Evolutionary conservation across 306 rosid species (phyloP), one percentile per base, ranked within the genome.

Genomic region (Inga oerstediana): DNA sequence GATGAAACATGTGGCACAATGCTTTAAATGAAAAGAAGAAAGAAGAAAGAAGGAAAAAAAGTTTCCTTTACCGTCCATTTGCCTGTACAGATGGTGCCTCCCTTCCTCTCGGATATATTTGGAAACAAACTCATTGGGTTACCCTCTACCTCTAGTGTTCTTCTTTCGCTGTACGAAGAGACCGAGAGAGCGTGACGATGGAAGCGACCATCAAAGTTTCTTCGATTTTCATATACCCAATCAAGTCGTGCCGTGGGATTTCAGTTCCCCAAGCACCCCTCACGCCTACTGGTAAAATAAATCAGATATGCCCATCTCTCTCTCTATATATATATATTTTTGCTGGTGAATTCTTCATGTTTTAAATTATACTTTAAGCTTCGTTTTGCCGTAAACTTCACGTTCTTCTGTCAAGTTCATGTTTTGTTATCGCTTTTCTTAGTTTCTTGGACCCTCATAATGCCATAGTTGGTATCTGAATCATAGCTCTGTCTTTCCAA

Each of bases 241-340:
- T 93, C 24, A 95, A 95, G 79, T 95, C 98, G 15, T 95, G 98
- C 73, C 91, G 98, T 45, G 98, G 95, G 72, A 93, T 95, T 77
- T 92, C 98, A 11, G 86, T 91, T 88, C 48, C 92, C 30, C 83
- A 85, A 66, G 93, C 94, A 9, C 93, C 93, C 1, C 89, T 95
- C 30, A 95, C 94, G 65, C 93, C 94, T 77, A 83, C 92, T 41
- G 98, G 98, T 91, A 80, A 24, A 43, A 79, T 8, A 20, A 58
- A n/a, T 20, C 7, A 48, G 8, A 27, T 1, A 14, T 19, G 4
- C 16, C 72, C 58, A 19, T 19, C 9, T 71, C 10, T 19, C 48
- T 16, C 10, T 70, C 5, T 17, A 0, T 46, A 9, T 46, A 0
- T 46, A 2, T 19, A 4, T 66, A n/a, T 66, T 17, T 41, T 72